Conservation (phyloP, 2,329 filamentous ascomycete species). For the Ceratocystis variospora region DNA sequence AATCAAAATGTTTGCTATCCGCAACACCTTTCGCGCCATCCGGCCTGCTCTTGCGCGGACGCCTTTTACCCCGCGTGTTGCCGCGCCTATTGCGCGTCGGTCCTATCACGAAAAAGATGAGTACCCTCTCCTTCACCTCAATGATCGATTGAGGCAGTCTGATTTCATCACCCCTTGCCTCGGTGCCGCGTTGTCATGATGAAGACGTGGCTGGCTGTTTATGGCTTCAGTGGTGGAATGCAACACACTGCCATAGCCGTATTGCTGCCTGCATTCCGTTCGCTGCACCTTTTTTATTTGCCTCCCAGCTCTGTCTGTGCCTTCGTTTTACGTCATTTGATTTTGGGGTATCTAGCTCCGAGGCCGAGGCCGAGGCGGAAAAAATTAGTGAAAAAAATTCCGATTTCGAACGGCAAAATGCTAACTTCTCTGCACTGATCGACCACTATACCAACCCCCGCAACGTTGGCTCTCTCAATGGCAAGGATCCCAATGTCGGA, state of each 20-base stretch:
- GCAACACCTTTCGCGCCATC: slow-evolving; percentile 15
- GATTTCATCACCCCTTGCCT: not conserved
- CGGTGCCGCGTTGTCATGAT: not conserved
- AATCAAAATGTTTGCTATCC: slow-evolving; percentile 16
- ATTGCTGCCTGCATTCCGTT: not conserved
- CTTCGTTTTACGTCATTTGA: not conserved
- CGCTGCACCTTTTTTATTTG: not conserved
- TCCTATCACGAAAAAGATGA: slow-evolving; percentile 53
- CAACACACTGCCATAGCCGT: not conserved
- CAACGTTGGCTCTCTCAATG: slow-evolving; percentile 47
- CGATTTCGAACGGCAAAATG: slow-evolving; percentile 24
- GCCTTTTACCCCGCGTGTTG: not conserved
- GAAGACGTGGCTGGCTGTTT: not conserved
- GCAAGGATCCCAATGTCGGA: slow-evolving; percentile 69
- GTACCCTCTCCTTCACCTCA: slow-evolving; percentile 23
- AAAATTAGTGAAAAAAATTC: slow-evolving; percentile 26
- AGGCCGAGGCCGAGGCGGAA: not conserved
- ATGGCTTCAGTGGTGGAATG: not conserved
- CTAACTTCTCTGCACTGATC: slow-evolving; percentile 26
- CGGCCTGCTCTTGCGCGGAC: slow-evolving; percentile 8
- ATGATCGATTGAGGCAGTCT: not conserved
- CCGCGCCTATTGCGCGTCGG: slow-evolving; percentile 10
- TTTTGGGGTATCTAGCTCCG: not conserved
- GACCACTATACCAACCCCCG: slow-evolving; percentile 41
- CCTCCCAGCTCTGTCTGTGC: not conserved